Evolutionary conservation across 805 yeast species (phyloP).

Genomic region (Phaffomyces thermotolerans): DNA sequence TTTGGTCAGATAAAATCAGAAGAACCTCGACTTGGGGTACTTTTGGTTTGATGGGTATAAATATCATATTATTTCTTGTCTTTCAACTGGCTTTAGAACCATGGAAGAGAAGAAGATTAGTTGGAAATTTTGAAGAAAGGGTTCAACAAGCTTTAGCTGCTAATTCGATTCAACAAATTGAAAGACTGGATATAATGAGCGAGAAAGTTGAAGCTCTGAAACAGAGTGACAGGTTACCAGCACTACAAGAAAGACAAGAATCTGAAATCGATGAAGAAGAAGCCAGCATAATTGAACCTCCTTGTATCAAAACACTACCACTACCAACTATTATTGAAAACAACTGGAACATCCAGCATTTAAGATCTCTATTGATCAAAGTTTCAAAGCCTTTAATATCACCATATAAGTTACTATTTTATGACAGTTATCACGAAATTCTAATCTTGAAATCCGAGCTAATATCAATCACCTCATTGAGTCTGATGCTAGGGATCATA

Average conservation of each 20-base stretch:
- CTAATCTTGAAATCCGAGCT: conserved; percentile 3
- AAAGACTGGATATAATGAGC: conserved; percentile 23
- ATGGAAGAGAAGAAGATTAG: conserved; percentile 79
- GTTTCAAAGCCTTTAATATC: conserved; percentile 6
- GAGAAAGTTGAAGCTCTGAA: conserved; percentile 19
- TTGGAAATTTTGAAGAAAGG: conserved; percentile 75
- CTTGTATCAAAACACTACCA: conserved; percentile 13
- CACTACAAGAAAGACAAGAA: conserved; percentile 12
- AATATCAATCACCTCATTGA: conserved; percentile 1
- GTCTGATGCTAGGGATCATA: conserved; percentile 7
- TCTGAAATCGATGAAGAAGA: conserved; percentile 18
- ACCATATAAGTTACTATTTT: conserved; percentile 11
- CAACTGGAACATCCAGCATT: not conserved
- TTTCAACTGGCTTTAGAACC: conserved; percentile 92
- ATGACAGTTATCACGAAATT: not conserved
- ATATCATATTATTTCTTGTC: conserved; percentile 65
- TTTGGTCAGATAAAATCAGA: conserved; percentile 96
- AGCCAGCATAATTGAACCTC: conserved; percentile 12
- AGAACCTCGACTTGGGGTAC: conserved; percentile 97
- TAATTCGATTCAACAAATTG: conserved; percentile 23
- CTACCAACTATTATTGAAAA: conserved; percentile 1
- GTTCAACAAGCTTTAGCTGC: conserved; percentile 50
- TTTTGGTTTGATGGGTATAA: conserved; percentile 79
- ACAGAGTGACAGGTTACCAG: conserved; percentile 14
- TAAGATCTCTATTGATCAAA: not conserved